Base-by-base conservation (phyloP, 805 yeast species). In the Candida insectalens region DNA sequence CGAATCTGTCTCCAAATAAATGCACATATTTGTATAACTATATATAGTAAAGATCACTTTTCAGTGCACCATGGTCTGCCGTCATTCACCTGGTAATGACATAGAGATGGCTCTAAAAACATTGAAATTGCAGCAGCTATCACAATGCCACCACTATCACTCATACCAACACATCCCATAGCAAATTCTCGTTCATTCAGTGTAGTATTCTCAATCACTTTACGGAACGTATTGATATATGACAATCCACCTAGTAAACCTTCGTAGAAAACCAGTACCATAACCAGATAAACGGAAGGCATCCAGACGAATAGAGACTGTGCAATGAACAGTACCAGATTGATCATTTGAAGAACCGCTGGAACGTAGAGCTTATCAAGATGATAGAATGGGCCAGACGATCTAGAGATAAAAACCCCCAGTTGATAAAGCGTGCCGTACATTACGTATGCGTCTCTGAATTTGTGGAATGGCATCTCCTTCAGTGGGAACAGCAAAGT, bases 371-470 rank as follows among this genome's bases (percentile, higher is more conserved):
- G 61, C 6, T 64, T 60, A 33, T 56, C 63, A 25, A 88, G 54
- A 30, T 94, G 62, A 18, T 83, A 45, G 36, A 78, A 62, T 3
- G 76, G 63, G 0, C 83, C 77, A 1, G 95, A 83, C 0, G 96
- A 83, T 37, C 97, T 64, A 3, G 96, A 85, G 2, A 89, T 69
- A 48, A 89, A 87, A 0, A 89, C 98, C 6, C 98, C 98, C 3
- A 85, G 51, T 53, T 89, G 97, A 47, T 89, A 89, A 4, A 88
- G 55, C 3, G 94, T 79, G 6, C 95, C 94, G 50, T 89, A 89
- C 1, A 85, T 75, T 10, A 89, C 97, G 53, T 89, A 89, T 3
- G 83, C 80, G 47, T 89, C 97, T 41, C 96, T 67, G 52, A 71
- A 84, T 14, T 70, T 59, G 2, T 58, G 49, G 47, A 87, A 83